A percentile compares a stretch with the other conserved stretches of the same genome.
Conservation (phyloP, 805 yeast species). For the Cyberlindnera maclurae region DNA sequence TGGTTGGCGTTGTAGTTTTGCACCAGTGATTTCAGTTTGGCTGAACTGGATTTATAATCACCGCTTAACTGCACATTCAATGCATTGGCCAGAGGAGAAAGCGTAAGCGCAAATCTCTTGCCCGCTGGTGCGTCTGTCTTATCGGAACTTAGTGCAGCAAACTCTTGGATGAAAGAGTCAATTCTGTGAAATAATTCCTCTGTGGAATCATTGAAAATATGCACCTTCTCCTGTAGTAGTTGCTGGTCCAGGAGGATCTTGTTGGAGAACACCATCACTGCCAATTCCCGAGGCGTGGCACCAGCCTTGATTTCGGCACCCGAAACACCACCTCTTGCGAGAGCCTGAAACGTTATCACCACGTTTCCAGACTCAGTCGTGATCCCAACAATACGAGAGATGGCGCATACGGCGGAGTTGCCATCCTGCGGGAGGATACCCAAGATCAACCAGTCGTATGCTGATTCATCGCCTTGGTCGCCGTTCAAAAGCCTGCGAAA, state of each 20-base stretch:
- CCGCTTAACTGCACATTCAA: conserved; percentile 48
- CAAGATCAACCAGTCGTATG: conserved; percentile 22
- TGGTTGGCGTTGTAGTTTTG: conserved; percentile 20
- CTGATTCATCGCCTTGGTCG: conserved; percentile 13
- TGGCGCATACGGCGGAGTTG: conserved; percentile 27
- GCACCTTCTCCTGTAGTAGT: conserved; percentile 8
- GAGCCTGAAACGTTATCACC: conserved; percentile 42
- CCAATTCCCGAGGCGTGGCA: conserved; percentile 8
- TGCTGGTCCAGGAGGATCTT: conserved; percentile 11
- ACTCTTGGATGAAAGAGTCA: conserved; percentile 29
- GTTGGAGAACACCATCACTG: conserved; percentile 13
- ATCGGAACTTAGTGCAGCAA: conserved; percentile 26
- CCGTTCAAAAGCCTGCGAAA: conserved; percentile 19
- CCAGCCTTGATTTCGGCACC: conserved; percentile 19
- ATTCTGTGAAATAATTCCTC: conserved; percentile 21
- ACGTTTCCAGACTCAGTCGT: conserved; percentile 35
- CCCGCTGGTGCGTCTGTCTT: conserved; percentile 14
- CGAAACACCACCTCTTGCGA: conserved; percentile 34
- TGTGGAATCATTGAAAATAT: conserved; percentile 7
- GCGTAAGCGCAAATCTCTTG: conserved; percentile 31
- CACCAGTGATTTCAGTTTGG: conserved; percentile 31
- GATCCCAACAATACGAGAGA: conserved; percentile 39
- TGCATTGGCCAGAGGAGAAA: conserved; percentile 56
- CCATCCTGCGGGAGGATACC: conserved; percentile 22
- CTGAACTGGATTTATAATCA: conserved; percentile 39